phyloP scores from a whole-genome alignment of 73 alveolate genomes.

The Stentor coeruleus region DNA sequence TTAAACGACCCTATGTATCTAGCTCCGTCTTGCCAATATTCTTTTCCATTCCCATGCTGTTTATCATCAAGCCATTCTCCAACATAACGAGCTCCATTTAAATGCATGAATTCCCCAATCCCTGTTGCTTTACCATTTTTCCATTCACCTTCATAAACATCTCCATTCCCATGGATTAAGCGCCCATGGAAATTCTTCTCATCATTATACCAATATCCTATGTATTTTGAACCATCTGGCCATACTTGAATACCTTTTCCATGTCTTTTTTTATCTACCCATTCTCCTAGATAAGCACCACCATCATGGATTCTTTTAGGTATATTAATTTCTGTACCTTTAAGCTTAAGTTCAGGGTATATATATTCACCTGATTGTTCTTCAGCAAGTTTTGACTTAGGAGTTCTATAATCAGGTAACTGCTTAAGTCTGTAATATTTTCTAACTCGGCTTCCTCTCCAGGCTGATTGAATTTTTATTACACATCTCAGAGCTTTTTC shows the following conservation, averaged over 20 bases:
- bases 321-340: too few species aligned
- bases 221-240: conserved; percentile 40
- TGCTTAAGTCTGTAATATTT: too few species aligned
- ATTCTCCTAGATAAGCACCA: conserved; percentile 30
- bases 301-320: too few species aligned
- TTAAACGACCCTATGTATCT: conserved; percentile 29
- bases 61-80: conserved; percentile 70
- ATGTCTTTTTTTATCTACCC: conserved; percentile 35
- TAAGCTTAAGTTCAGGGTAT: too few species aligned
- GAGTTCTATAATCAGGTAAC: too few species aligned
- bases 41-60: conserved; percentile 70
- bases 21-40: conserved; percentile 62
- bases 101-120: conserved; percentile 34
- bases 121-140: conserved; percentile 43
- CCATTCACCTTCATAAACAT: conserved; percentile 49
- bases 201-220: conserved; percentile 44
- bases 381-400: too few species aligned
- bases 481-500: too few species aligned
- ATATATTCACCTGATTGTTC: too few species aligned
- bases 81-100: conserved; percentile 50
- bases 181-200: conserved; percentile 64
- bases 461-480: too few species aligned
- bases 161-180: conserved; percentile 38
- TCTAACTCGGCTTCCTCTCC: too few species aligned
- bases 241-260: conserved; percentile 24